Percentiles rank a stretch among this genome's conserved stretches.
These are phyloP conservation scores for Cucurbita ficifolia DNA, from an alignment of 306 rosid genomes.

Conservation along the genomic window DNA sequence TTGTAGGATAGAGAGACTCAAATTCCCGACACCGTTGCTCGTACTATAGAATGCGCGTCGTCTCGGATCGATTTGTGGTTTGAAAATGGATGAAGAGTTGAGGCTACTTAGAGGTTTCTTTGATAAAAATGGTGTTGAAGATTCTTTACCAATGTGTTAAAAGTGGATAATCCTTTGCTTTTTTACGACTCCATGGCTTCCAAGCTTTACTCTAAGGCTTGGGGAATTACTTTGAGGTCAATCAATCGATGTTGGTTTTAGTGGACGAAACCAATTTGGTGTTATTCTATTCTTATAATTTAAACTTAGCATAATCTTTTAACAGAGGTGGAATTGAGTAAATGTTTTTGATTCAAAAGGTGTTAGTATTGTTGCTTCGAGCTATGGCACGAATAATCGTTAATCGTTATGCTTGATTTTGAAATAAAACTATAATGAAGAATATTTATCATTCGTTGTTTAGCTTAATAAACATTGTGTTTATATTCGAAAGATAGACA, in stretches of 20 bases:
- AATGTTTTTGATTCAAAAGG: too few relatives aligned
- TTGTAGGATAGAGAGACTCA: neutral
- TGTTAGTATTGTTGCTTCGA: neutral
- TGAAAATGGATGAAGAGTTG: neutral
- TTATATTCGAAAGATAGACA: too few relatives aligned
- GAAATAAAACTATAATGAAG: neutral
- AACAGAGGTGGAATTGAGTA: neutral
- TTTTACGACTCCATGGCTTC: constrained; percentile 20
- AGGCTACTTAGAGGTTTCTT: neutral
- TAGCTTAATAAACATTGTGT: too few relatives aligned
- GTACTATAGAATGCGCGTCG: neutral
- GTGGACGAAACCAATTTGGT: constrained; percentile 10
- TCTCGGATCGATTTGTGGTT: too few relatives aligned
- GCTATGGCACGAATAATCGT: neutral
- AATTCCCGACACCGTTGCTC: neutral
- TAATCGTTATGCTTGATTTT: neutral
- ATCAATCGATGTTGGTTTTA: constrained; percentile 7
- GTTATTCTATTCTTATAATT: constrained; percentile 16
- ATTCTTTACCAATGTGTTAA: constrained; percentile 12
- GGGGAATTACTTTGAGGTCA: constrained; percentile 33
- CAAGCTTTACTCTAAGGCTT: constrained; percentile 1
- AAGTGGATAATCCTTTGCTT: constrained; percentile 23
- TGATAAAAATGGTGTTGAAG: neutral
- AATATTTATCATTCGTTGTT: neutral
- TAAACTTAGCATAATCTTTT: neutral